Evolutionary conservation across 805 yeast species (phyloP).

Genomic region (Candida peoriensis): DNA sequence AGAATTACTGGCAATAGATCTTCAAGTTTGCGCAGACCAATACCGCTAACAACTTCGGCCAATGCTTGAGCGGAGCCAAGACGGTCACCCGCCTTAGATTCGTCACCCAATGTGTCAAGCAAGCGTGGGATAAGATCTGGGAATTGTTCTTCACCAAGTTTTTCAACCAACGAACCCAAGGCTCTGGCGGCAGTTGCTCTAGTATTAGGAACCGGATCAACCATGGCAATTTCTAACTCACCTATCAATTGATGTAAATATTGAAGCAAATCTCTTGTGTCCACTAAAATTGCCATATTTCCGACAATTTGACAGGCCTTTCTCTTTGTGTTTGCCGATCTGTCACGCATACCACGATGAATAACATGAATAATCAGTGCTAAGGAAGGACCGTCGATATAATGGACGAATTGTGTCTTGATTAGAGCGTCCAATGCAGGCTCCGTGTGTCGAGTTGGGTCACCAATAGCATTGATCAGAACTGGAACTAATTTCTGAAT

Average conservation of each 20-base stretch:
- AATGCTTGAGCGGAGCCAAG: constrained; percentile 97
- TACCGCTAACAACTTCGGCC: constrained; percentile 88
- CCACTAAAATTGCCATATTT: constrained; percentile 95
- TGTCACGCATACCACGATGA: constrained; percentile 90
- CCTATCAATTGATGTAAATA: constrained; percentile 72
- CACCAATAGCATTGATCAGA: constrained; percentile 88
- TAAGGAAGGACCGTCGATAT: constrained; percentile 95
- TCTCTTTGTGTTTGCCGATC: constrained; percentile 89
- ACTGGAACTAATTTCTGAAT: constrained; percentile 87
- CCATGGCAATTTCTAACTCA: constrained; percentile 91
- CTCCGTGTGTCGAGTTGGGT: constrained; percentile 88
- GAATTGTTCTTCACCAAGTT: constrained; percentile 93
- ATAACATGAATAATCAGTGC: constrained; percentile 93
- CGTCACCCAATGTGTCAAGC: constrained; percentile 71
- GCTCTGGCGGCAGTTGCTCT: constrained; percentile 98
- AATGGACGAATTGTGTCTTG: constrained; percentile 91
- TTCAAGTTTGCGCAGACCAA: constrained; percentile 83
- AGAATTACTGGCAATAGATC: constrained; percentile 81
- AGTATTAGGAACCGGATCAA: constrained; percentile 96
- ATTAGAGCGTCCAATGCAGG: constrained; percentile 80
- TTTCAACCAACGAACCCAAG: constrained; percentile 91
- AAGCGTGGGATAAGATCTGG: constrained; percentile 85
- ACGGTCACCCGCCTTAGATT: constrained; percentile 78
- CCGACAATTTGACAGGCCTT: constrained; percentile 98
- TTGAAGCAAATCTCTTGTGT: constrained; percentile 77